Conservation (phyloP, 352 stramenopile genomes). For the Phytophthora palmivora region DNA sequence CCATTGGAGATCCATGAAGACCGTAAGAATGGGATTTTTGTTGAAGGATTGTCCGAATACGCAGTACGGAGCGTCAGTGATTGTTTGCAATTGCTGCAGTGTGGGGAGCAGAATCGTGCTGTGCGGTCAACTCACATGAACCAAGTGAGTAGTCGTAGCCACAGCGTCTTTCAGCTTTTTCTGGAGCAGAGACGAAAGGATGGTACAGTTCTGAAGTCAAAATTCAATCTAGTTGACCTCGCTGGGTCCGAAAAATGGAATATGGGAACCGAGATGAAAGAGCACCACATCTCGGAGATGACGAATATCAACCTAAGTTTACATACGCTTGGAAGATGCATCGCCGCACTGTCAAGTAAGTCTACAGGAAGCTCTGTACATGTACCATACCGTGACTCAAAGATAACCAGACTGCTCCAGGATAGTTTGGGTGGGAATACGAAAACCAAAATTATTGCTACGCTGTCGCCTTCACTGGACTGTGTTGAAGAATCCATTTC, state of each 20-base stretch:
- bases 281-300: slow-evolving; percentile 92
- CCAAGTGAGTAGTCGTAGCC: slow-evolving; percentile 88
- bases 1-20: slow-evolving; percentile 90
- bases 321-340: slow-evolving; percentile 91
- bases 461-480: slow-evolving; percentile 83
- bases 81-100: slow-evolving; percentile 85
- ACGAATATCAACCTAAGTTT: slow-evolving; percentile 95
- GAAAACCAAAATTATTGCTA: slow-evolving; percentile 93
- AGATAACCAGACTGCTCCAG: slow-evolving; percentile 92
- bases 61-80: slow-evolving; percentile 85
- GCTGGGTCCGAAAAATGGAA: slow-evolving; percentile 95
- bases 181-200: slow-evolving; percentile 81
- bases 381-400: slow-evolving; percentile 94
- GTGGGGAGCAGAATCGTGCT: slow-evolving; percentile 87
- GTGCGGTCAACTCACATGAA: slow-evolving; percentile 94
- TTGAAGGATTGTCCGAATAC: slow-evolving; percentile 93
- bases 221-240: slow-evolving; percentile 96
- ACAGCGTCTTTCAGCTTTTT: slow-evolving; percentile 91
- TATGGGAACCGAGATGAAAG: slow-evolving; percentile 78
- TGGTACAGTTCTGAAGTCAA: slow-evolving; percentile 84
- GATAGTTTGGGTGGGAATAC: slow-evolving; percentile 90
- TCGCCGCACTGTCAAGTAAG: slow-evolving; percentile 77
- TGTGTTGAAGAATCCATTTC: slow-evolving; percentile 93
- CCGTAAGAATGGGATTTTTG: slow-evolving; percentile 88
- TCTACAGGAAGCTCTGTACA: slow-evolving; percentile 46